Evolutionary conservation across 345 rosid species (phyloP).

Genomic region (Pelargonium nanum): DNA sequence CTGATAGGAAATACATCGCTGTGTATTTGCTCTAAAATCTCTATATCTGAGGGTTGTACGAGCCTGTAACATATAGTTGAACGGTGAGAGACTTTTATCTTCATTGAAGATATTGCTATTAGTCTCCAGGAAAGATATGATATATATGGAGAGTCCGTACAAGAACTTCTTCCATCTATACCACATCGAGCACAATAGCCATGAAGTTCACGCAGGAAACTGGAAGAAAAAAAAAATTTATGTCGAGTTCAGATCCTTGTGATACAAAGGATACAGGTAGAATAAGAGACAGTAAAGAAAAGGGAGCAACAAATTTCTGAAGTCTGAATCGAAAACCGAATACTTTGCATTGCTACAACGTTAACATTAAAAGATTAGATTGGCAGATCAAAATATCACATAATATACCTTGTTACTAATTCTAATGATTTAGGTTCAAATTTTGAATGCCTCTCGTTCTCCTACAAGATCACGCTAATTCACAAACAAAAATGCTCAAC

Average conservation of each 20-base stretch:
- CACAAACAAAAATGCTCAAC: too few relatives aligned
- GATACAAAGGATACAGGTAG: background rate
- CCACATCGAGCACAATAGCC: slow-evolving; percentile 26
- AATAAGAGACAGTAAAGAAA: background rate
- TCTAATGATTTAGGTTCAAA: background rate
- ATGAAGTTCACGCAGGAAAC: slow-evolving; percentile 18
- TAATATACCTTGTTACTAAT: too few relatives aligned
- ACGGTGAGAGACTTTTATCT: slow-evolving; percentile 30
- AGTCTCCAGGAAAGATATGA: slow-evolving; percentile 36
- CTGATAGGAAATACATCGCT: slow-evolving; percentile 74
- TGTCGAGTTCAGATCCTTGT: slow-evolving; percentile 7
- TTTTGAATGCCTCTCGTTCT: background rate
- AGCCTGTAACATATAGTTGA: slow-evolving; percentile 66
- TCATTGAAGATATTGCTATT: slow-evolving; percentile 37
- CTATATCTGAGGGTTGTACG: slow-evolving; percentile 64
- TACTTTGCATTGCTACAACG: too few relatives aligned
- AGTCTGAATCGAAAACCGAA: too few relatives aligned
- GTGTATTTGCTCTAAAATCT: slow-evolving; percentile 61
- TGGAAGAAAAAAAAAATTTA: background rate
- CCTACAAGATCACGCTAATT: background rate
- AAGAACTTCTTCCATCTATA: slow-evolving; percentile 36
- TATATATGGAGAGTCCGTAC: slow-evolving; percentile 18
- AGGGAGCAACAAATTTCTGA: too few relatives aligned
- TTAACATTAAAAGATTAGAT: too few relatives aligned
- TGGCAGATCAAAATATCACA: too few relatives aligned